Percentiles rank a stretch among this genome's conserved stretches.
These are phyloP conservation scores for Barnettozyma vustinii DNA, from an alignment of 805 yeast species.

Conservation along the genomic window DNA sequence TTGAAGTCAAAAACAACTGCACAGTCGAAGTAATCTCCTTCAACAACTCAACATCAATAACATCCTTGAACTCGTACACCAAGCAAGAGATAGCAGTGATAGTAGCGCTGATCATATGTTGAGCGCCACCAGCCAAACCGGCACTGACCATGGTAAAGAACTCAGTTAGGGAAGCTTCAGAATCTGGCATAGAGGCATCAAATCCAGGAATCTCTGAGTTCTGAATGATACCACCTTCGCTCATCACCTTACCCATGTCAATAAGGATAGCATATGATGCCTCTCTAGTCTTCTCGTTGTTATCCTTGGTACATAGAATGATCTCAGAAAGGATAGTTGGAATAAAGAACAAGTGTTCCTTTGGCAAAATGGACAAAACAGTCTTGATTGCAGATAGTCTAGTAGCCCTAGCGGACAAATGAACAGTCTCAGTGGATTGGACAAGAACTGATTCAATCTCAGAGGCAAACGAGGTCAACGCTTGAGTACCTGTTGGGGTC, in stretches of 20 bases:
- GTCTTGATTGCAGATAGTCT: conserved; percentile 65
- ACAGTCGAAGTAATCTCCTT: conserved; percentile 80
- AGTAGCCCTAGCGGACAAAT: conserved; percentile 74
- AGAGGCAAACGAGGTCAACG: conserved; percentile 45
- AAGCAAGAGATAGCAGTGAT: conserved; percentile 86
- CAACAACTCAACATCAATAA: conserved; percentile 53
- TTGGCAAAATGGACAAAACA: conserved; percentile 58
- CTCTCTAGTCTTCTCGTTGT: conserved; percentile 86
- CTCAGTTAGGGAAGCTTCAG: conserved; percentile 67
- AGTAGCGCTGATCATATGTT: conserved; percentile 96
- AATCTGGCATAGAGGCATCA: conserved; percentile 54
- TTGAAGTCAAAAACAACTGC: conserved; percentile 84
- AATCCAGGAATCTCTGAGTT: conserved; percentile 64
- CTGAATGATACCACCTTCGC: conserved; percentile 55
- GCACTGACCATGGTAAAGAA: conserved; percentile 92
- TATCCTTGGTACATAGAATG: conserved; percentile 85
- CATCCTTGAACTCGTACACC: conserved; percentile 76
- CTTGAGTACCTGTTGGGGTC: conserved; percentile 53
- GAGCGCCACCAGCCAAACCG: conserved; percentile 89
- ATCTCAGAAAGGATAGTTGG: conserved; percentile 83
- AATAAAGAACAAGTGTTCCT: conserved; percentile 62
- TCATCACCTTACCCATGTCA: conserved; percentile 76
- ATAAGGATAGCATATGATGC: conserved; percentile 71
- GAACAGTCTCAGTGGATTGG: conserved; percentile 50
- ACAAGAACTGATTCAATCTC: conserved; percentile 59